Evolutionary conservation across 805 yeast genomes (phyloP).

Genomic region (Helenozyma rhizophorensis): DNA sequence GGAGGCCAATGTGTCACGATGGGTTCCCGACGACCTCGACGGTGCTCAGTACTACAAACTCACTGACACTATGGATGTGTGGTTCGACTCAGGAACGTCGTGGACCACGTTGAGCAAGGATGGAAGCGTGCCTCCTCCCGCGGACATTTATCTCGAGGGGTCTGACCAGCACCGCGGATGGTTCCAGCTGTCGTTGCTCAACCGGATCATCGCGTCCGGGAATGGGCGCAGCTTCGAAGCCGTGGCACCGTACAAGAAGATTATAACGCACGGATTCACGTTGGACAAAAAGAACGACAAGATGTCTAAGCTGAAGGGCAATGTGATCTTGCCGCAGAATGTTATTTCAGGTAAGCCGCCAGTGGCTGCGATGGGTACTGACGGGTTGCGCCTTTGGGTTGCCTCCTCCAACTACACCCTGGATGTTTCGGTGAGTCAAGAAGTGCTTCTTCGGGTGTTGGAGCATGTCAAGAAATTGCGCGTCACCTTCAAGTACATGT

Average conservation of each 20-base stretch:
- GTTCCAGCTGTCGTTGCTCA: slow-evolving; percentile 92
- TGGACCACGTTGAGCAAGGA: slow-evolving; percentile 58
- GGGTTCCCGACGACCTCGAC: slow-evolving; percentile 64
- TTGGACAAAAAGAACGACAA: slow-evolving; percentile 81
- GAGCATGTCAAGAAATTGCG: slow-evolving; percentile 80
- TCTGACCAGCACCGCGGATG: slow-evolving; percentile 99
- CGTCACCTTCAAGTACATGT: slow-evolving; percentile 70
- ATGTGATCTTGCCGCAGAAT: slow-evolving; percentile 64
- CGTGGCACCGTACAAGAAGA: slow-evolving; percentile 58
- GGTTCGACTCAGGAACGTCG: slow-evolving; percentile 97
- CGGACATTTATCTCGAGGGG: slow-evolving; percentile 92
- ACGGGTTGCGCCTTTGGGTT: slow-evolving; percentile 86
- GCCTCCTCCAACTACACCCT: slow-evolving; percentile 83
- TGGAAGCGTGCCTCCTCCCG: slow-evolving; percentile 23
- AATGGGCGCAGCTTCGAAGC: slow-evolving; percentile 37
- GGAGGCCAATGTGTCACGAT: slow-evolving; percentile 49
- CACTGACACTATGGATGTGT: slow-evolving; percentile 93
- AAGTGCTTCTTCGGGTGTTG: slow-evolving; percentile 67
- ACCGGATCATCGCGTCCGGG: slow-evolving; percentile 54
- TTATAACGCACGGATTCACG: slow-evolving; percentile 92
- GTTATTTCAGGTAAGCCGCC: slow-evolving; percentile 57
- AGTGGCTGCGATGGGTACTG: slow-evolving; percentile 72
- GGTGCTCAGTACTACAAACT: slow-evolving; percentile 57
- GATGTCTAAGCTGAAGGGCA: slow-evolving; percentile 93
- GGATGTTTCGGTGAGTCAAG: slow-evolving; percentile 74